phyloP scores from a whole-genome alignment of 352 stramenopile species.

The Phytophthora brassicae region DNA sequence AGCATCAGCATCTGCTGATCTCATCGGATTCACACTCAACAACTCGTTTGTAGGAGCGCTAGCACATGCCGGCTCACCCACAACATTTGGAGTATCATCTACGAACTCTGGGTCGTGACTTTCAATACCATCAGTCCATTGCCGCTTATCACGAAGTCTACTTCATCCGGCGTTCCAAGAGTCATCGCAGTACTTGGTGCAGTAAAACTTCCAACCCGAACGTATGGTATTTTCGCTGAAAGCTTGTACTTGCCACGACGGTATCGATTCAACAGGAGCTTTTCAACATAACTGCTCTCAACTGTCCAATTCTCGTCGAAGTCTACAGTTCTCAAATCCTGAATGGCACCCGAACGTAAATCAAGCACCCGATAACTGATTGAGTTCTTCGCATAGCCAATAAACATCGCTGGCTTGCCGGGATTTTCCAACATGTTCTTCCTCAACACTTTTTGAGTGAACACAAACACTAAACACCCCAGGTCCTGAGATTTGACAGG shows the following conservation, averaged over 20 bases:
- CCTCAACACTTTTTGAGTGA: slow-evolving; percentile 10
- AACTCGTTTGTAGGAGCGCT: neutral
- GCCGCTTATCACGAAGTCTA: slow-evolving; percentile 6
- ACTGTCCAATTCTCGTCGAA: slow-evolving; percentile 18
- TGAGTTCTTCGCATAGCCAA: slow-evolving; percentile 5
- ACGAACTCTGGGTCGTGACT: neutral
- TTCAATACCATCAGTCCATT: slow-evolving; percentile 1
- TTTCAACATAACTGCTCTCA: slow-evolving; percentile 1
- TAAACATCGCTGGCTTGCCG: neutral
- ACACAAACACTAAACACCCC: slow-evolving; percentile 3
- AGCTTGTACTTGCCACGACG: neutral
- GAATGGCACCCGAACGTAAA: neutral
- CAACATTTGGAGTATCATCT: slow-evolving; percentile 4
- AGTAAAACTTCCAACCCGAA: neutral
- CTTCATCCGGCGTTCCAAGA: neutral
- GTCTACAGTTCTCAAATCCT: neutral
- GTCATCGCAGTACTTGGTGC: neutral
- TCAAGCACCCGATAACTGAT: slow-evolving; percentile 7
- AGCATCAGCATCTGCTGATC: slow-evolving; percentile 9
- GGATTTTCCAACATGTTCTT: slow-evolving; percentile 12
- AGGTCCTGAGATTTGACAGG: neutral
- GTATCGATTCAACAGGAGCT: slow-evolving; percentile 12
- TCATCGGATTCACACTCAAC: slow-evolving; percentile 12
- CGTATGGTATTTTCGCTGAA: slow-evolving; percentile 1
- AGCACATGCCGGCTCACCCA: slow-evolving; percentile 2